phyloP scores from a whole-genome alignment of 2,329 filamentous ascomycete species.

The Pseudogymnoascus sp. region DNA sequence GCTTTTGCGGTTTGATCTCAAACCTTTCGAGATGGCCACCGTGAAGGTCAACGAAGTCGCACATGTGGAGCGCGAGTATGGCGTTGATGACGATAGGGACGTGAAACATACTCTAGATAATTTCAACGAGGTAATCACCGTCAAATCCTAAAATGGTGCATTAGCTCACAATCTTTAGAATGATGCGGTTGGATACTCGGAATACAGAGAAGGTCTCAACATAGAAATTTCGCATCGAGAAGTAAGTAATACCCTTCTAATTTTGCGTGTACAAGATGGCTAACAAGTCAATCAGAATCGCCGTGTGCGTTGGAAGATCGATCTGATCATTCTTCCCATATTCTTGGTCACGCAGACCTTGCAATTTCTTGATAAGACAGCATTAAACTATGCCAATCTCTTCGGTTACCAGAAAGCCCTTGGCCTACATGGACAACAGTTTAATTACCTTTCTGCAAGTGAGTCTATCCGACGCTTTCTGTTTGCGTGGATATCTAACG shows the following conservation, averaged over 20 bases:
- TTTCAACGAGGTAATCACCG: constrained; percentile 3
- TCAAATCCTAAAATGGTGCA: not conserved
- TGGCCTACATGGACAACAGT: constrained; percentile 28
- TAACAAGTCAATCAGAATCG: constrained; percentile 2
- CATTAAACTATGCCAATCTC: constrained; percentile 20
- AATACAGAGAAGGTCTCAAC: constrained; percentile 6
- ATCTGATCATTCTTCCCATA: constrained; percentile 11
- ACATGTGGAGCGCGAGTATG: not conserved
- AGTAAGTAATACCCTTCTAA: not conserved
- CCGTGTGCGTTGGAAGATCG: constrained; percentile 11
- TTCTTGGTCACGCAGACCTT: constrained; percentile 15
- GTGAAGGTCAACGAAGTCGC: not conserved
- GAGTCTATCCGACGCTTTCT: not conserved
- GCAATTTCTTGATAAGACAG: constrained; percentile 15
- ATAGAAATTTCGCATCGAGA: constrained; percentile 7
- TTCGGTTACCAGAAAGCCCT: constrained; percentile 32
- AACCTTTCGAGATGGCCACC: not conserved
- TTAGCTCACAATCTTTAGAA: not conserved
- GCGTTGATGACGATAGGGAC: not conserved
- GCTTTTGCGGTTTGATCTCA: not conserved
- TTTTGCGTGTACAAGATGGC: not conserved
- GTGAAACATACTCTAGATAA: not conserved
- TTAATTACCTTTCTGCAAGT: constrained; percentile 32
- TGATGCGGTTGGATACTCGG: constrained; percentile 10
- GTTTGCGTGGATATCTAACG: not conserved